Base-by-base conservation (phyloP, 805 yeast species). In the Candida broadrunensis region DNA sequence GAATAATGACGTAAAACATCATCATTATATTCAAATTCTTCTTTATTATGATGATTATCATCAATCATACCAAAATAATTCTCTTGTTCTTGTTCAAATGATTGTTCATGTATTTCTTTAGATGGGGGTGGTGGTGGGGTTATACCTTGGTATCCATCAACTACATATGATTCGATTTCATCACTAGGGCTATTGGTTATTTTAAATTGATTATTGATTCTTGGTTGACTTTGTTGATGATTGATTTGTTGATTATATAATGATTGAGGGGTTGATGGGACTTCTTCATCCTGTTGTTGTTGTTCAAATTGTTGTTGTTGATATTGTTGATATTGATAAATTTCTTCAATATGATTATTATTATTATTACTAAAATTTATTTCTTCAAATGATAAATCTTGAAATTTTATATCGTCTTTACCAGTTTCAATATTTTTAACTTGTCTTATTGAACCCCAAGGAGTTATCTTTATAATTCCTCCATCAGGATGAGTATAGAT, bases 401-500 rank as follows among this genome's bases (percentile, higher is more conserved):
- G 83, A 41, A 79, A 71, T 32, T 67, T 64, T 37, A 78, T 69
- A 23, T 72, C 64, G 43, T 61, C 54, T 36, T 73, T 70, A 39
- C 79, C 79, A 35, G 68, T 67, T 24, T 63, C 66, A 25, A 58
- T 51, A 38, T 70, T 60, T 20, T 64, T 66, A 49, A 54, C 65
- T 45, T 69, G 73, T 46, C 84, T 61, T 31, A 79, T 61, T 36
- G 78, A 76, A n/a, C 85, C 85, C 63, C 81, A 71, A 18, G 85
- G 84, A 1, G 84, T 78, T 42, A 79, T 74, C 54, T 78, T 80
- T 35, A 79, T 74, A 23, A 66, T 67, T 0, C 85, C 85, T 8
- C 85, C 85, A 11, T 78, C 78, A 2, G 85, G 85, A 47, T 78
- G 84, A 38, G 68, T 67, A 48, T 75, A 79, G 42, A 72, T 64